Percentiles rank a stretch among this genome's conserved stretches.
These are phyloP conservation scores for Acanthochlamys bracteata DNA, from an alignment of 106 monocot genomes.

Conservation along the genomic window DNA sequence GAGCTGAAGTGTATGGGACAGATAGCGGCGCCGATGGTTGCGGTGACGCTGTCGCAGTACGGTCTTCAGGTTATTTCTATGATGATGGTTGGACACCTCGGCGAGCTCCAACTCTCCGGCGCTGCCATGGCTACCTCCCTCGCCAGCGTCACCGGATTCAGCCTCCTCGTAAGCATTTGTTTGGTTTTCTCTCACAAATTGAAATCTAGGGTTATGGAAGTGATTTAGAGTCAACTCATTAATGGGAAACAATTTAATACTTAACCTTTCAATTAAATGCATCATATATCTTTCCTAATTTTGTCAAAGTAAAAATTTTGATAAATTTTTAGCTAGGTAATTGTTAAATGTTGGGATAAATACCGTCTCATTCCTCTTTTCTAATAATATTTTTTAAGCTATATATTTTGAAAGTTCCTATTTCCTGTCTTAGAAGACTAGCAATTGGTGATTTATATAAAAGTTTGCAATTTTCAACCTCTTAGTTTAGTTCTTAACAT, in stretches of 20 bases:
- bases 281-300: too few species aligned
- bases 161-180: slow-evolving; percentile 45
- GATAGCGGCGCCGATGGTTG: slow-evolving; percentile 49
- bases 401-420: too few species aligned
- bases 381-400: too few species aligned
- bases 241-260: neutral
- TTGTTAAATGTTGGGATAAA: too few species aligned
- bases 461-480: too few species aligned
- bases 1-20: slow-evolving; percentile 28
- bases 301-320: too few species aligned
- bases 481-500: too few species aligned
- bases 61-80: slow-evolving; percentile 36
- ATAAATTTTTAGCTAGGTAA: too few species aligned
- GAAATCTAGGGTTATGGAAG: neutral
- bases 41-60: slow-evolving; percentile 36
- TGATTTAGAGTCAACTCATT: neutral
- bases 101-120: slow-evolving; percentile 44
- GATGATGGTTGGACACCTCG: slow-evolving; percentile 73
- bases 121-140: slow-evolving; percentile 62
- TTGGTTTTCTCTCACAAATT: neutral
- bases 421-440: too few species aligned
- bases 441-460: too few species aligned
- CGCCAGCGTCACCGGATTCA: slow-evolving; percentile 56
- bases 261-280: neutral
- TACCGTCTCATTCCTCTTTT: too few species aligned